Percentiles rank a stretch among this genome's conserved stretches.
Conservation (phyloP, 192 early-diverging fungal genomes). For the Coemansia sp. region DNA sequence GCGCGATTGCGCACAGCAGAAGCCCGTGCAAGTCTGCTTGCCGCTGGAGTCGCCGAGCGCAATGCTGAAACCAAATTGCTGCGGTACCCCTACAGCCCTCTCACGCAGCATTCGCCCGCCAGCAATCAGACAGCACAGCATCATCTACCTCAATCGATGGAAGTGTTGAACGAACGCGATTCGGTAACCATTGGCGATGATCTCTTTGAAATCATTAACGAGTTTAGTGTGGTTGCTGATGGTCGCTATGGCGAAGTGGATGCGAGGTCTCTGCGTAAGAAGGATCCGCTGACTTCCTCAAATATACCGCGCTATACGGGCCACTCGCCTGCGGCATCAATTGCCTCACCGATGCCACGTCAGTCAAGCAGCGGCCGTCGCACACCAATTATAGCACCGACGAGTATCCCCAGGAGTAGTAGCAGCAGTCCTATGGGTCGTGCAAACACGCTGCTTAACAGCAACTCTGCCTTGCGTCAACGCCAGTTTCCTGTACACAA, state of each 20-base stretch:
- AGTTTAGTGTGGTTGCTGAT: conserved; percentile 45
- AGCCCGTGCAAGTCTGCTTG: conserved; percentile 49
- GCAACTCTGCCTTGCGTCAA: neutral
- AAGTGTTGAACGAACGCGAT: conserved; percentile 14
- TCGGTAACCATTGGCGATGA: conserved; percentile 52
- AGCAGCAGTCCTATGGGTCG: neutral
- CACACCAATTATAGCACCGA: conserved; percentile 6
- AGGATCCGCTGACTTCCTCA: neutral
- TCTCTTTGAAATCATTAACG: conserved; percentile 47
- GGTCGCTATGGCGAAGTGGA: conserved; percentile 49
- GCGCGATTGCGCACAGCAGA: conserved; percentile 39
- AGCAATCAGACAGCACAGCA: neutral
- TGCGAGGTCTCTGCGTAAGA: conserved; percentile 21
- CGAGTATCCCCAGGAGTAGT: neutral
- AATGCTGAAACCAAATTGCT: conserved; percentile 32
- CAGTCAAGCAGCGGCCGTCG: neutral
- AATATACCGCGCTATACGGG: conserved; percentile 3
- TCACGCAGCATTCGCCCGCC: neutral
- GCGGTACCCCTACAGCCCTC: conserved; percentile 7
- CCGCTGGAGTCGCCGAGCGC: conserved; percentile 40
- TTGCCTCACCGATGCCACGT: neutral
- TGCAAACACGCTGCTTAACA: neutral
- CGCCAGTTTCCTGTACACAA: neutral
- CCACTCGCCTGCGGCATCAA: conserved; percentile 1
- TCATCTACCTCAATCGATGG: neutral